Base-by-base conservation (phyloP, 306 rosid genomes). In the Lagenaria siceraria region DNA sequence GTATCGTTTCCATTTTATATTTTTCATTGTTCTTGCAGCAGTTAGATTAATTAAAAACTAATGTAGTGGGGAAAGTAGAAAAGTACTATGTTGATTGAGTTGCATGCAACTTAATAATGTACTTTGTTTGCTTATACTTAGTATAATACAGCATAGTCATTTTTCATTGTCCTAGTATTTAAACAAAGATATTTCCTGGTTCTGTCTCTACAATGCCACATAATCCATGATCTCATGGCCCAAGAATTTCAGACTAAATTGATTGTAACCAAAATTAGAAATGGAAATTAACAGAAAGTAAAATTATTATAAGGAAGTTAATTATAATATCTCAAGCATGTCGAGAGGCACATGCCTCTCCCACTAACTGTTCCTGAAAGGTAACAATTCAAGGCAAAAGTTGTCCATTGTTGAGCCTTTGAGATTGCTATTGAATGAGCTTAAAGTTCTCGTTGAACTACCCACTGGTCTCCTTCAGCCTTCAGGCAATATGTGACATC, bases 1-100 rank as follows among this genome's bases (percentile, higher is more conserved):
- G 97, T 92, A 86, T 52, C 29, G 78, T 27, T 69, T 42, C 46
- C 27, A 11, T 29, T 68, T 21, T 10, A 10, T 21, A 11, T 22
- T 69, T 15, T 71, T 49, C 35, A 43, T 24, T 13, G 33, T 69
- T 49, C 76, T 24, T 71, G 40, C 76, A 46, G 59, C 40, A 48
- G 76, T 71, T 8, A 48, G 15, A 49, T 70, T 70, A 33, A 46
- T 43, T 70, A 19, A 22, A 70, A 46, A 46, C 36, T 42, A 14
- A 46, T 48, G 56, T 70, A 70, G 21, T 12, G 22, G 56, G 75
- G 56, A 22, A 69, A 42, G 22, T 70, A 3, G 21, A 14, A 12
- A 69, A 22, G 18, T 69, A 7, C n/a, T 2, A 22, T 46, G 35
- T 13, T 22, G 55, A 69, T 13, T 11, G 42, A 68, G 53, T 68